Evolutionary conservation across 495 filamentous ascomycete genomes (phyloP), one percentile per base, ranked within the genome.

Genomic region (Penicillium crystallinum): DNA sequence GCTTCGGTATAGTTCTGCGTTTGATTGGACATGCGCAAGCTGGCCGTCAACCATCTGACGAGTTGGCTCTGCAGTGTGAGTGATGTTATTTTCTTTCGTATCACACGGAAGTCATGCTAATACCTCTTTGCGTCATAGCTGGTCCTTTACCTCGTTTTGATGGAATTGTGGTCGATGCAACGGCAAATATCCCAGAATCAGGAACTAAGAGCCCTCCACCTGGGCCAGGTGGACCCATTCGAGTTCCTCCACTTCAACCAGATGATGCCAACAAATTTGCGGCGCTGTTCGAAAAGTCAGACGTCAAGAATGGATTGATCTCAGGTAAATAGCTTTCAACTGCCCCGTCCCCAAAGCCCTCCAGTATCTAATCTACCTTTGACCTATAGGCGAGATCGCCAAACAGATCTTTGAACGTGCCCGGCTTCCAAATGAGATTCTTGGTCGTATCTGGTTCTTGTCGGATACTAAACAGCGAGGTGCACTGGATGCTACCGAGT

Each of bases 21-120:
- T 82, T 98, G 72, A 97, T 98, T 64, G 93, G 90, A 52, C 91
- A 96, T 71, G 92, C 90, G 38, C 93, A 98, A 75, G 87, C 85
- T 63, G 87, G 88, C 51, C 82, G 85, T 61, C 80, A 85, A 57
- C 90, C 90, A 4, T 82, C 85, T 14, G 76, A 87, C 23, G 91
- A 98, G 68, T 63, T 97, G 35, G 85, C 86, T 27, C 69, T 82
- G 52, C 77, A 81, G 58, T 77, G 83, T 87, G 62, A 70, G 80
- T 72, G 21, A 1, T 38, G 7, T 18, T 38, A 9, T 18, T n/a
- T 22, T 7, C 10, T 45, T 3, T 17, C 5, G 17, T 19, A 33
- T 40, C 44, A 11, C 11, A 17, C 6, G n/a, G 37, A 31, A 25
- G 35, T 4, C 12, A 39, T 39, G 35, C 59, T 69, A 42, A 72